Base-by-base conservation (phyloP, 108 stramenopile species). In the Fistulifera pelliculosa region DNA sequence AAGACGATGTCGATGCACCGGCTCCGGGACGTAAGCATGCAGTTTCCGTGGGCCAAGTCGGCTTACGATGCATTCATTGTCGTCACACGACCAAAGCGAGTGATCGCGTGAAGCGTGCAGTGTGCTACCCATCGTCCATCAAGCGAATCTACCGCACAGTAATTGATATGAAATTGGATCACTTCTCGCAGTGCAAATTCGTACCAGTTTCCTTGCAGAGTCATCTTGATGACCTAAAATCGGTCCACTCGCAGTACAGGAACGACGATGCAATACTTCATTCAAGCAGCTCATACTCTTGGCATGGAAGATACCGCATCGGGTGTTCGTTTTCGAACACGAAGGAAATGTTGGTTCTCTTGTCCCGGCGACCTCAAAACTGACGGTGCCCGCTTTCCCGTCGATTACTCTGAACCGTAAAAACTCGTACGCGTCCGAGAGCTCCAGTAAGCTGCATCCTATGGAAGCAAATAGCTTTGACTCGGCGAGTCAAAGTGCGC, bases 141-240 rank as follows among this genome's bases (percentile, higher is more conserved):
- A 80, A 82, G 42, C 73, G 91, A 4, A 93, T 93, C 43, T 93
- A 93, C 75, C 71, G 90, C 0, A 83, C 91, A 15, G 83, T 93
- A n/a, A 93, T 89, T 58, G 91, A 93, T 38, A 93, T 93, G 91
- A 93, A 93, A 57, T 67, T 93, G 5, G 91, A 93, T 59, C 91
- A 93, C 66, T 89, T 93, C 56, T 66, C 67, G 41, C 69, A 66
- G 18, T 93, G 91, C 62, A 83, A 74, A 15, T 85, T 84, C 39
- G 87, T 93, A 12, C 91, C 91, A n/a, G 40, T 41, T 17, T 58
- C 54, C 0, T 52, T 93, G 47, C 88, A 88, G 66, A 62, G 68
- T 15, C 66, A 72, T 19, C 66, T 93, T 13, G 61, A 75, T 39
- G 80, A 85, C 21, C 57, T 93, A 45, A 83, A 80, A 57, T 69